Conservation (phyloP, 441 rosid genomes). For the Codiaeum variegatum region DNA sequence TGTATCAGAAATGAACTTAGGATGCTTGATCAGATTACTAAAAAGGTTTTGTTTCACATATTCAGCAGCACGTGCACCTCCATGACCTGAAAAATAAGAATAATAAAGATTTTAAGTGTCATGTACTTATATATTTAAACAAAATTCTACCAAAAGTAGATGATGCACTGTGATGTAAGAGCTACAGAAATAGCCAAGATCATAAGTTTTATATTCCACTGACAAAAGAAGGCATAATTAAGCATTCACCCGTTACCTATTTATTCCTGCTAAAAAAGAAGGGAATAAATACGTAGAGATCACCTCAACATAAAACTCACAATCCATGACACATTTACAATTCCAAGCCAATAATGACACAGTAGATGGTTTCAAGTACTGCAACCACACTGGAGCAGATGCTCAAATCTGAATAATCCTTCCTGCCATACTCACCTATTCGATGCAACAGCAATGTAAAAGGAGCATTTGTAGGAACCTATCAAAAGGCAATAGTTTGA, state of each 20-base stretch:
- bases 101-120: constrained; percentile 5
- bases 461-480: constrained; percentile 8
- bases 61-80: constrained; percentile 99
- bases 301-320: constrained; percentile 9
- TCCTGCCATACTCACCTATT: constrained; percentile 17
- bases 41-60: constrained; percentile 92
- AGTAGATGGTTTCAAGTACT: constrained; percentile 22
- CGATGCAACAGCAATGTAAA: constrained; percentile 6
- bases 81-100: constrained; percentile 75
- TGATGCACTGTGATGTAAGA: not conserved
- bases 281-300: constrained; percentile 16
- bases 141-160: not conserved
- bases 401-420: constrained; percentile 21
- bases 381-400: constrained; percentile 25
- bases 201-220: not conserved
- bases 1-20: constrained; percentile 91
- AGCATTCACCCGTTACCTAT: constrained; percentile 9
- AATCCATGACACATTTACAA: constrained; percentile 20
- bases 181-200: constrained; percentile 1
- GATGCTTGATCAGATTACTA: constrained; percentile 91
- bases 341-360: constrained; percentile 22
- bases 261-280: too few relatives aligned
- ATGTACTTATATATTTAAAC: constrained; percentile 2
- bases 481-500: not conserved
- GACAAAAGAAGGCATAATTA: not conserved